A percentile compares a stretch with the other conserved stretches of the same genome.
Evolutionary conservation across 2,329 filamentous ascomycete genomes (phyloP).

Genomic region (Colletotrichum falcatum): DNA sequence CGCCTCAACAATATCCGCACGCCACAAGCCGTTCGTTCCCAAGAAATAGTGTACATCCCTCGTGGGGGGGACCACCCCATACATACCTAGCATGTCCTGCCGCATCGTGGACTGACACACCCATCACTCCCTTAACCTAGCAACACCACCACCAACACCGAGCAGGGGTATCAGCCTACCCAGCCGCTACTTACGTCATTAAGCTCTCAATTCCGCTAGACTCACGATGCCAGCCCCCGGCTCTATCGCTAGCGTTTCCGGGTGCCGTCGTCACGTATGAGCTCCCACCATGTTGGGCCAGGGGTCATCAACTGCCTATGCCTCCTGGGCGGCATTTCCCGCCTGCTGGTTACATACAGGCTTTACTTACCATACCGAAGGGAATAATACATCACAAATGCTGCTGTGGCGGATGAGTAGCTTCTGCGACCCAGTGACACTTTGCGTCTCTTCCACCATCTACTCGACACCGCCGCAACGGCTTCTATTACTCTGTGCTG

Average conservation of each 20-base stretch:
- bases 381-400: neutral
- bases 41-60: conserved; percentile 12
- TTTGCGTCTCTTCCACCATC: neutral
- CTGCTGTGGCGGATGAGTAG: neutral
- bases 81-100: no score
- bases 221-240: conserved; percentile 37
- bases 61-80: conserved; percentile 12
- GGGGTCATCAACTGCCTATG: neutral
- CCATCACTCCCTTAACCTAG: conserved; percentile 12
- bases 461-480: neutral
- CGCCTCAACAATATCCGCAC: conserved; percentile 34
- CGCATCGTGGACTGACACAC: conserved; percentile 26
- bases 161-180: conserved; percentile 22
- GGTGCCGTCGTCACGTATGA: conserved; percentile 26
- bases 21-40: conserved; percentile 16
- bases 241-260: conserved; percentile 34
- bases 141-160: neutral
- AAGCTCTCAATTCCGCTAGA: conserved; percentile 17
- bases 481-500: neutral
- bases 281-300: conserved; percentile 14
- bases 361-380: neutral
- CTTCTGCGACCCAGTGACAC: neutral
- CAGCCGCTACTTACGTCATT: conserved; percentile 34
- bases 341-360: neutral
- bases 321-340: conserved; percentile 4